Percentiles rank a stretch among this genome's conserved stretches.
phyloP scores from a whole-genome alignment of 257 asterid genomes.

The Solanum corneliomulleri region DNA sequence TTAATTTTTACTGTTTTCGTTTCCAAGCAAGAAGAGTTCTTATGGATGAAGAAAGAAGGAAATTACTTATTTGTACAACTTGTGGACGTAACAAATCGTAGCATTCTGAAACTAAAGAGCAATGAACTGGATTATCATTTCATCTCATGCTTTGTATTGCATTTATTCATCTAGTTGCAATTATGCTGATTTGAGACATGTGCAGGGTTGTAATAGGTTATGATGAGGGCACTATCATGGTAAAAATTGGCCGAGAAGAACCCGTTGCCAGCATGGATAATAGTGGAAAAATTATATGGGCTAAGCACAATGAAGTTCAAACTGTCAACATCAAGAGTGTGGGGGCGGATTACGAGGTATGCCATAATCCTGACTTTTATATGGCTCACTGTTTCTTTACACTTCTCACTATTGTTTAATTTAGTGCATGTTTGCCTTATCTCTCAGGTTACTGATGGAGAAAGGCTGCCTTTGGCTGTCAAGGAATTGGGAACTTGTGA shows the following conservation, averaged over 20 bases:
- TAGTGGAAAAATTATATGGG: slow-evolving; percentile 94
- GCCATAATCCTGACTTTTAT: background rate
- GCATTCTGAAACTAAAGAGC: background rate
- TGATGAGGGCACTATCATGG: slow-evolving; percentile 98
- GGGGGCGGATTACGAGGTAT: slow-evolving; percentile 83
- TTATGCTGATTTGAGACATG: slow-evolving; percentile 3
- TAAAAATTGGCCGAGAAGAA: slow-evolving; percentile 91
- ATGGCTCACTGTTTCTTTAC: background rate
- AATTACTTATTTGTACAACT: background rate
- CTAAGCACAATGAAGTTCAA: slow-evolving; percentile 96
- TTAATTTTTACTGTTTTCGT: background rate
- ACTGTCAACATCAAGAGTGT: slow-evolving; percentile 91
- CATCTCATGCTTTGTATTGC: background rate
- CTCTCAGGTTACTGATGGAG: slow-evolving; percentile 87
- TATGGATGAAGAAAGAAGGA: background rate
- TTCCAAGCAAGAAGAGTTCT: background rate
- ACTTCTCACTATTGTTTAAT: background rate
- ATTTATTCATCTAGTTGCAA: background rate
- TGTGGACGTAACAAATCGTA: background rate
- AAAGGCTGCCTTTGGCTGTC: slow-evolving; percentile 88
- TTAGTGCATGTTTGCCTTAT: background rate
- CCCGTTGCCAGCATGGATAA: slow-evolving; percentile 98
- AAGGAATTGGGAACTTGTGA: slow-evolving; percentile 97
- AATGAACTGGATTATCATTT: background rate
- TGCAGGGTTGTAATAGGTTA: slow-evolving; percentile 91